These are phyloP conservation scores for Haberlea rhodopensis DNA, from an alignment of 257 asterid species.

Conservation along the genomic window DNA sequence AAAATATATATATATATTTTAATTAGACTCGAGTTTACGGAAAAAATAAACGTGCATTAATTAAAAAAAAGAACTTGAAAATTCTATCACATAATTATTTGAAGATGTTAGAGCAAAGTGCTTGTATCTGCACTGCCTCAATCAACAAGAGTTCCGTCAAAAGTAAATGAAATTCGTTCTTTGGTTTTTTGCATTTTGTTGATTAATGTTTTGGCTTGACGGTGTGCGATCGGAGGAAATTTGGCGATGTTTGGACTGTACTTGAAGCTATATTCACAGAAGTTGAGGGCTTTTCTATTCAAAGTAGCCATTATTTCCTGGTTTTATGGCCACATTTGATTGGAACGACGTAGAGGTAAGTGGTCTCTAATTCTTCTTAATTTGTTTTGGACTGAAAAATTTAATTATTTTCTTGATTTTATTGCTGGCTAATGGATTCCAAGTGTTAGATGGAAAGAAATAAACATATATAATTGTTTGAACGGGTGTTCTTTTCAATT, in stretches of 20 bases:
- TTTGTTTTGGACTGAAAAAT: background rate
- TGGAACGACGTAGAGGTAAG: constrained; percentile 22
- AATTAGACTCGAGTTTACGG: no score
- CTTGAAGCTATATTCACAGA: background rate
- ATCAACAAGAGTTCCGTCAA: no score
- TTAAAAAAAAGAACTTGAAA: no score
- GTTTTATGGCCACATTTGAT: constrained; percentile 13
- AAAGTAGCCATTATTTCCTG: background rate
- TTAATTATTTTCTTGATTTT: background rate
- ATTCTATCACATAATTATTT: no score
- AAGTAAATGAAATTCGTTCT: background rate
- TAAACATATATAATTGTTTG: no score
- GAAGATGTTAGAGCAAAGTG: no score
- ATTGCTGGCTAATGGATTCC: background rate
- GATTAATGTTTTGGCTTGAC: constrained; percentile 4
- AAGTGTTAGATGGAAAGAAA: background rate
- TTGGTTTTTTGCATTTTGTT: background rate
- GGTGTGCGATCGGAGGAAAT: background rate
- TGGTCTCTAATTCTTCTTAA: background rate
- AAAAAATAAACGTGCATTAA: no score
- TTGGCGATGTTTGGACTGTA: constrained; percentile 13
- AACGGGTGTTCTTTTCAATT: background rate
- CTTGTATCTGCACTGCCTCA: no score
- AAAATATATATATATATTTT: no score
- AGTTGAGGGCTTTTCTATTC: background rate